Conservation (phyloP, 23 red algal species). For the Gracilaria caudata region DNA sequence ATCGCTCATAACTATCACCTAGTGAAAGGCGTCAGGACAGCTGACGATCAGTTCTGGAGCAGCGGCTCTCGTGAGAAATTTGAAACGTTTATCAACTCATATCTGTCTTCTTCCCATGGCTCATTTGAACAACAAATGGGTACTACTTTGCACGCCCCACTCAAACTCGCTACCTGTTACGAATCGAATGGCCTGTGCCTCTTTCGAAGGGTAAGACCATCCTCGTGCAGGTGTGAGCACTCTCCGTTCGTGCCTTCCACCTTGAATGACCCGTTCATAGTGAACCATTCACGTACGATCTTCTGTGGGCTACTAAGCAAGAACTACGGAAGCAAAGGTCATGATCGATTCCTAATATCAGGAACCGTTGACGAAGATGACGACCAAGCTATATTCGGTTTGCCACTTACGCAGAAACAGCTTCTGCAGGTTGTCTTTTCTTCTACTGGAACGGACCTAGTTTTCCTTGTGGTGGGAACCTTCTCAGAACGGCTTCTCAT, state of each 20-base stretch:
- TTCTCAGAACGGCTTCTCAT: slow-evolving; percentile 59
- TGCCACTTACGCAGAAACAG: slow-evolving; percentile 39
- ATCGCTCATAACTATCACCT: slow-evolving; percentile 84
- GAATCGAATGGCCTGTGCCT: slow-evolving; percentile 75
- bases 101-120: slow-evolving; percentile 84
- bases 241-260: slow-evolving; percentile 72
- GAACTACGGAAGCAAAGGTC: slow-evolving; percentile 17
- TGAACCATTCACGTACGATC: slow-evolving; percentile 66
- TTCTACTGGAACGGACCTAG: slow-evolving; percentile 22
- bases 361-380: slow-evolving; percentile 19
- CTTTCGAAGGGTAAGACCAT: slow-evolving; percentile 64
- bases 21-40: slow-evolving; percentile 10
- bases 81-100: slow-evolving; percentile 88
- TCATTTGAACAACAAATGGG: slow-evolving; percentile 87
- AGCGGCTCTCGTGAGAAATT: slow-evolving; percentile 67
- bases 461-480: slow-evolving; percentile 56
- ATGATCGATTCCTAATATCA: slow-evolving; percentile 38
- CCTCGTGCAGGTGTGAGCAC: slow-evolving; percentile 90
- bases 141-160: slow-evolving; percentile 89
- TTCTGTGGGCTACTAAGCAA: slow-evolving; percentile 78
- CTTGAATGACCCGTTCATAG: slow-evolving; percentile 84
- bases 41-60: slow-evolving; percentile 80
- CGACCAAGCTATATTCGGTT: slow-evolving; percentile 29
- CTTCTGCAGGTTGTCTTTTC: slow-evolving; percentile 29
- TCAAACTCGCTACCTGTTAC: slow-evolving; percentile 82